phyloP scores from a whole-genome alignment of 164 flowering plant genomes.

The Santalum album region DNA sequence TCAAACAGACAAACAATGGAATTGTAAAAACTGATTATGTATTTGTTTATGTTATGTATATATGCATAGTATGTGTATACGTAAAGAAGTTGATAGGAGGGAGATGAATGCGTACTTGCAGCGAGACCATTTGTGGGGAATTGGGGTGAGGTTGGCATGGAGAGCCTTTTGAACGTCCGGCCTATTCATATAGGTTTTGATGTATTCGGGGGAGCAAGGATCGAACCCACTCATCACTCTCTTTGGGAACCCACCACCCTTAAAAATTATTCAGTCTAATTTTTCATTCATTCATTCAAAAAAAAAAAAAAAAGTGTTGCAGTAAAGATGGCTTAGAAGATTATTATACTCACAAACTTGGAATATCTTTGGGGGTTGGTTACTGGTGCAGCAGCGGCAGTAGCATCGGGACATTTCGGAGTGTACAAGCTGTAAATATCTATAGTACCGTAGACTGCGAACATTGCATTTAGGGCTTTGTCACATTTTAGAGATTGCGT shows the following conservation, averaged over 20 bases:
- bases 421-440: neutral
- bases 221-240: slow-evolving; percentile 73
- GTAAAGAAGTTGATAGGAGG: neutral
- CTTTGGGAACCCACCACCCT: too few species aligned
- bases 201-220: slow-evolving; percentile 39
- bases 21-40: too few species aligned
- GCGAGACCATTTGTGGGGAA: slow-evolving; percentile 56
- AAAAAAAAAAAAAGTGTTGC: too few species aligned
- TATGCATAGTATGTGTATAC: too few species aligned
- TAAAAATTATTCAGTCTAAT: too few species aligned
- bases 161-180: slow-evolving; percentile 76
- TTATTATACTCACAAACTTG: too few species aligned
- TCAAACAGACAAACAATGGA: too few species aligned
- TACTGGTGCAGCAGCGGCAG: too few species aligned
- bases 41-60: too few species aligned
- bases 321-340: too few species aligned
- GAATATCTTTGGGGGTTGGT: too few species aligned
- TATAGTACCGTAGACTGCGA: neutral
- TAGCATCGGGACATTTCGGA: neutral
- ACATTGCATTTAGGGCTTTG: neutral
- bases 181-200: slow-evolving; percentile 48
- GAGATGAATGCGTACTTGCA: slow-evolving; percentile 41
- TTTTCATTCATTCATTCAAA: too few species aligned
- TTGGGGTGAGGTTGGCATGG: slow-evolving; percentile 72
- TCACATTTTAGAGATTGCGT: neutral